These are phyloP conservation scores for Camelina sativa DNA, from an alignment of 345 rosid species.

Conservation along the genomic window DNA sequence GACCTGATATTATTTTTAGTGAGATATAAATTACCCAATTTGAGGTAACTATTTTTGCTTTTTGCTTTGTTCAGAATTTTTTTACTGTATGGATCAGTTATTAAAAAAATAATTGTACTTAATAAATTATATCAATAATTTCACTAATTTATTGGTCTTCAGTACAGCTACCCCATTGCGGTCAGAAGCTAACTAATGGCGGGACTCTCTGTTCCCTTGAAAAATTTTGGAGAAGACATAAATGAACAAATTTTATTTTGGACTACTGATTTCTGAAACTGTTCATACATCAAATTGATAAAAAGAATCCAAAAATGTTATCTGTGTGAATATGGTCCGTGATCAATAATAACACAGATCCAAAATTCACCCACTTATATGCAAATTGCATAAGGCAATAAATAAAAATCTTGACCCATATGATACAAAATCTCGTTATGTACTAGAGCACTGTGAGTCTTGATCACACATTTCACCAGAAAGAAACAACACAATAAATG, in stretches of 20 bases:
- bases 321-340: conserved; percentile 16
- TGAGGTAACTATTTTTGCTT: conserved; percentile 30
- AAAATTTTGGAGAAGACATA: conserved; percentile 27
- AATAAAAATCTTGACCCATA: conserved; percentile 11
- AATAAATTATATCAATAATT: background rate
- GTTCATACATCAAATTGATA: conserved; percentile 5
- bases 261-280: background rate
- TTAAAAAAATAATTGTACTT: background rate
- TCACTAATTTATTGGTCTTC: background rate
- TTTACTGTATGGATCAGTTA: background rate
- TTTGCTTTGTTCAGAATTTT: background rate
- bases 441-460: conserved; percentile 22
- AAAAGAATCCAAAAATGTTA: conserved; percentile 18
- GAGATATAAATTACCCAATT: background rate
- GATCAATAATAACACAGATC: conserved; percentile 27
- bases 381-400: conserved; percentile 24
- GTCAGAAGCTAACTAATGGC: conserved; percentile 35
- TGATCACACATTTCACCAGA: background rate
- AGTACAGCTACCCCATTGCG: background rate
- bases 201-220: conserved; percentile 38
- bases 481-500: conserved; percentile 25
- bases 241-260: background rate
- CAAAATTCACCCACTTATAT: conserved; percentile 22
- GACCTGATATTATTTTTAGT: conserved; percentile 21
- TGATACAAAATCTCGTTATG: conserved; percentile 28